Conservation (phyloP, 2,329 filamentous ascomycete genomes). For the Rhynchosporium graminicola region DNA sequence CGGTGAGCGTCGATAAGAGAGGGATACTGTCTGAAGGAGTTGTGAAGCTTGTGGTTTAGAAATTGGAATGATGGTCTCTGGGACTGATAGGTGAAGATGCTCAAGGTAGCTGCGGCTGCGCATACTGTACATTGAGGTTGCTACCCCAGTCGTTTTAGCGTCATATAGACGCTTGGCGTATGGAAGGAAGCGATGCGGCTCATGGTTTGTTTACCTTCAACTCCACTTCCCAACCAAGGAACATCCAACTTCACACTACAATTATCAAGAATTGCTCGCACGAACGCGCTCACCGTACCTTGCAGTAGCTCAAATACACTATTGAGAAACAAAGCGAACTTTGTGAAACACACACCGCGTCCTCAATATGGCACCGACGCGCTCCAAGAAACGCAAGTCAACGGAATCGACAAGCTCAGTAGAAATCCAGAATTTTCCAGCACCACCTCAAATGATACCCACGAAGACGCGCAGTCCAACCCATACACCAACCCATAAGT, state of each 20-base stretch:
- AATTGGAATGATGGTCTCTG: background rate
- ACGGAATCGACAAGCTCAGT: constrained; percentile 38
- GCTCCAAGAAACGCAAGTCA: constrained; percentile 50
- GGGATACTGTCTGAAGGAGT: background rate
- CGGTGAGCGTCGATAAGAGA: constrained; percentile 1
- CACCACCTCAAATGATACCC: constrained; percentile 33
- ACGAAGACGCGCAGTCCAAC: constrained; percentile 44
- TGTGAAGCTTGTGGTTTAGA: constrained; percentile 7
- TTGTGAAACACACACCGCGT: constrained; percentile 25
- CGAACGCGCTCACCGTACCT: constrained; percentile 4
- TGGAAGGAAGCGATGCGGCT: constrained; percentile 27
- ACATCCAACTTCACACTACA: constrained; percentile 1
- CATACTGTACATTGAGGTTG: constrained; percentile 33
- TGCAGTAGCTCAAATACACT: background rate
- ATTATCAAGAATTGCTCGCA: constrained; percentile 7
- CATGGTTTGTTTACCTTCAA: constrained; percentile 46
- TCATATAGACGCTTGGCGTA: constrained; percentile 25
- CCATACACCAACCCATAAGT: constrained; percentile 48
- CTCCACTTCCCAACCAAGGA: constrained; percentile 7
- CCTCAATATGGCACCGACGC: constrained; percentile 49
- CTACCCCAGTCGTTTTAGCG: constrained; percentile 31
- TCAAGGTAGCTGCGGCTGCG: constrained; percentile 37
- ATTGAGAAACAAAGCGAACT: background rate
- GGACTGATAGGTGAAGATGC: constrained; percentile 17
- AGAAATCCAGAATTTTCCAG: constrained; percentile 36